Conservation (phyloP, 495 filamentous ascomycete species). For the Cairneyella variabilis region DNA sequence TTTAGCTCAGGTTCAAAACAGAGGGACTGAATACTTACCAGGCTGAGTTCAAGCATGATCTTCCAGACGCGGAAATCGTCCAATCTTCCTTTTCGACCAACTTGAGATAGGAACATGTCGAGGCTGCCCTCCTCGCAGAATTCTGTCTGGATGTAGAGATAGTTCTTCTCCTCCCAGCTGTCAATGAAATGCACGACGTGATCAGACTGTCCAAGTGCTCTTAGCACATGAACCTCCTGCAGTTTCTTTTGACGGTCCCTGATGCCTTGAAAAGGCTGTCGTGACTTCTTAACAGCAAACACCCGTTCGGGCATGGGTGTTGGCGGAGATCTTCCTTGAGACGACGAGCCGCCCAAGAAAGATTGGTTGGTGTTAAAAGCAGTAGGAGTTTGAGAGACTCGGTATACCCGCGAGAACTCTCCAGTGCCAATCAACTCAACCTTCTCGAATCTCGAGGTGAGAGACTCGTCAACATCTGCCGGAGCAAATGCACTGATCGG, state of each 20-base stretch:
- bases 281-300: conserved; percentile 92
- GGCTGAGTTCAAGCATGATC: conserved; percentile 76
- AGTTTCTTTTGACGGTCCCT: conserved; percentile 75
- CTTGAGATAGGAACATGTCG: conserved; percentile 71
- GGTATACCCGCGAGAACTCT: conserved; percentile 90
- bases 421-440: conserved; percentile 77
- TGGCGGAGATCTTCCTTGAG: conserved; percentile 35
- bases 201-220: conserved; percentile 65
- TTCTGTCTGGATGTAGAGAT: conserved; percentile 95
- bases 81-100: conserved; percentile 76
- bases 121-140: conserved; percentile 91
- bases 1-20: conserved; percentile 5
- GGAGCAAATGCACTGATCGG: conserved; percentile 51
- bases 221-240: conserved; percentile 74
- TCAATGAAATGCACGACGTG: conserved; percentile 79
- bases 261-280: conserved; percentile 66
- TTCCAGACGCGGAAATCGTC: conserved; percentile 99
- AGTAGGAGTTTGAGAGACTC: conserved; percentile 46
- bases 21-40: conserved; percentile 48
- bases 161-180: conserved; percentile 74
- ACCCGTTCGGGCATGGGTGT: conserved; percentile 49
- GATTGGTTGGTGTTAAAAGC: conserved; percentile 36
- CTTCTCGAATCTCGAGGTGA: conserved; percentile 69
- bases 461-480: conserved; percentile 63
- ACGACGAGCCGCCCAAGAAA: conserved; percentile 33